Evolutionary conservation across 192 early-diverging fungal genomes (phyloP).

Genomic region (Podila epicladia): DNA sequence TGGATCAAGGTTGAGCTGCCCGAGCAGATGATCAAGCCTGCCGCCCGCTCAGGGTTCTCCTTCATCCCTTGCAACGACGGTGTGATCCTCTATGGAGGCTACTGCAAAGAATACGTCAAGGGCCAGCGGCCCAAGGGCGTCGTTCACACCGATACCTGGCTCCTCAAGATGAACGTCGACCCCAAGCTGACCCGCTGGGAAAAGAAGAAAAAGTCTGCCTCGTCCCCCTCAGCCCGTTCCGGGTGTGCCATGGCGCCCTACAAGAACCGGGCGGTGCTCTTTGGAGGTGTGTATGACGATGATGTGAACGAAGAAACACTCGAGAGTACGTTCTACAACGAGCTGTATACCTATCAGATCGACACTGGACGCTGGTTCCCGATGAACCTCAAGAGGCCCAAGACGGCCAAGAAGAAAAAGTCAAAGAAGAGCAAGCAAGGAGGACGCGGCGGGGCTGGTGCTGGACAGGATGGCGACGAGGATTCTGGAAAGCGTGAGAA

Average conservation of each 20-base stretch:
- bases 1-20: conserved; percentile 53
- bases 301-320: conserved; percentile 71
- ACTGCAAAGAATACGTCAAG: conserved; percentile 70
- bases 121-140: conserved; percentile 68
- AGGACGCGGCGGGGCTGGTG: not conserved
- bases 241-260: conserved; percentile 64
- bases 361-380: conserved; percentile 73
- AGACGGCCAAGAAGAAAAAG: conserved; percentile 56
- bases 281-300: conserved; percentile 72
- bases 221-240: conserved; percentile 43
- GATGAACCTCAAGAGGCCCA: conserved; percentile 55
- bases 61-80: conserved; percentile 63
- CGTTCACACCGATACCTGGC: conserved; percentile 63
- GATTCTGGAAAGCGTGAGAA: conserved; percentile 40
- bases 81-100: conserved; percentile 74
- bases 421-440: conserved; percentile 42
- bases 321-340: conserved; percentile 67
- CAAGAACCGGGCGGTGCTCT: conserved; percentile 70
- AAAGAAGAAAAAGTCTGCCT: conserved; percentile 64
- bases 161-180: conserved; percentile 70
- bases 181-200: conserved; percentile 69
- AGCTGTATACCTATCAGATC: conserved; percentile 67
- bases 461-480: conserved; percentile 23
- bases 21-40: conserved; percentile 37
- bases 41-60: conserved; percentile 70